Evolutionary conservation across 108 stramenopile species (phyloP), one percentile per base, ranked within the genome.

Genomic region (Nannochloropsis granulata): DNA sequence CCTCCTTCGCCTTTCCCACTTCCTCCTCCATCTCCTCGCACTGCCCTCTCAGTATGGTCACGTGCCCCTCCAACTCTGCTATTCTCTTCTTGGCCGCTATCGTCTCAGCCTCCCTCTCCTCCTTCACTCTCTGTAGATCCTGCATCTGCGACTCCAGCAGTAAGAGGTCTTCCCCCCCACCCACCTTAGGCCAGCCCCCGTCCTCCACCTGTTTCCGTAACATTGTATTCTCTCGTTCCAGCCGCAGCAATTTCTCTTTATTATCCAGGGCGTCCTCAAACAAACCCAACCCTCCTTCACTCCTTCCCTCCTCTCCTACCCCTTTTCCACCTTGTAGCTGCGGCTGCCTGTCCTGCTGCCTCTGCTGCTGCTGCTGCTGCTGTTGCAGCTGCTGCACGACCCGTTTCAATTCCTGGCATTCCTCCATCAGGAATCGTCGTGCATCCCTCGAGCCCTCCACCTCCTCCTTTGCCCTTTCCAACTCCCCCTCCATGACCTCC

Each of bases 21-120:
- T 82, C 79, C 78, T 91, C 85, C 91, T 23, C 92, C 92, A 84
- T 90, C 93, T 82, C 85, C 90, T 26, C 44, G 81, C 46, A 46
- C 82, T 86, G 83, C 16, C 42, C 24, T 83, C 11, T 13, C 24
- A 24, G 25, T 9, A 14, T 46, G 25, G 34, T 1, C 26, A 86
- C 82, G 79, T 86, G 45, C 26, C 80, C 82, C 86, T 86, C 86
- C 8, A 86, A 44, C 24, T 86, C 86, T 16, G 86, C 86, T 12
- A 82, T 82, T 42, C 79, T 83, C 24, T 82, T 44, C 86, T 83
- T 86, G 13, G 86, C 86, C 44, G 78, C 82, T n/a, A 86, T 25
- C n/a, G 86, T 82, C 79, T 86, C 86, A 44, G 82, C 79, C 23
- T 82, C 82, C 13, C 86, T 43, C 82, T 86, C 86, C 44, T 83